Percentiles rank a stretch among this genome's conserved stretches.
Conservation (phyloP, 345 rosid genomes). For the Camelina hispida region DNA sequence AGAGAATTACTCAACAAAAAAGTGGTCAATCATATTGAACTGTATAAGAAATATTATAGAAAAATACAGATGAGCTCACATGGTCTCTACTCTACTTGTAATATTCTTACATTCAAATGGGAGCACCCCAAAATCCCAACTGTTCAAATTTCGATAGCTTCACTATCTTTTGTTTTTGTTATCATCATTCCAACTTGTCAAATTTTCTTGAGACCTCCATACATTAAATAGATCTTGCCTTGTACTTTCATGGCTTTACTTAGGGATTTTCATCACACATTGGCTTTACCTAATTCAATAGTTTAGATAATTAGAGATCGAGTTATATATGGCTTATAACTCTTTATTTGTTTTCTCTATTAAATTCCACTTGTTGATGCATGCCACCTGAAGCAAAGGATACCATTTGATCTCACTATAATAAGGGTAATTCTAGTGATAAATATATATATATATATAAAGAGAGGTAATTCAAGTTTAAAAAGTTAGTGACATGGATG, state of each 20-base stretch:
- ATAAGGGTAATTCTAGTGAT: background rate
- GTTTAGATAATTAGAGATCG: background rate
- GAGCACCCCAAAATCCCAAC: slow-evolving; percentile 9
- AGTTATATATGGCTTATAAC: background rate
- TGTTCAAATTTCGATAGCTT: background rate
- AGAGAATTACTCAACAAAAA: background rate
- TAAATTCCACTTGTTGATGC: background rate
- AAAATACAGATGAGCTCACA: slow-evolving; percentile 21
- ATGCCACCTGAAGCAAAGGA: background rate
- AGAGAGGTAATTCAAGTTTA: background rate
- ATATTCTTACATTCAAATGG: slow-evolving; percentile 17
- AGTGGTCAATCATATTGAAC: slow-evolving; percentile 18
- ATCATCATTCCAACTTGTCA: slow-evolving; percentile 5
- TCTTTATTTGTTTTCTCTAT: background rate
- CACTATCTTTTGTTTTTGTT: slow-evolving; percentile 8
- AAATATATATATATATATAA: too few species aligned
- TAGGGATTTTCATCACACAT: slow-evolving; percentile 2
- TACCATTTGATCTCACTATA: background rate
- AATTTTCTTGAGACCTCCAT: background rate
- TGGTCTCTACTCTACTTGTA: slow-evolving; percentile 28
- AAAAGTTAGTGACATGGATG: slow-evolving; percentile 31
- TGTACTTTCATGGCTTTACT: slow-evolving; percentile 10
- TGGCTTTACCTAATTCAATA: background rate
- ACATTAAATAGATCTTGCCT: background rate
- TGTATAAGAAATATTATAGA: background rate